A percentile compares a stretch with the other conserved stretches of the same genome.
Evolutionary conservation across 2,329 filamentous ascomycete species (phyloP).

Genomic region (Aureobasidium uvarum): DNA sequence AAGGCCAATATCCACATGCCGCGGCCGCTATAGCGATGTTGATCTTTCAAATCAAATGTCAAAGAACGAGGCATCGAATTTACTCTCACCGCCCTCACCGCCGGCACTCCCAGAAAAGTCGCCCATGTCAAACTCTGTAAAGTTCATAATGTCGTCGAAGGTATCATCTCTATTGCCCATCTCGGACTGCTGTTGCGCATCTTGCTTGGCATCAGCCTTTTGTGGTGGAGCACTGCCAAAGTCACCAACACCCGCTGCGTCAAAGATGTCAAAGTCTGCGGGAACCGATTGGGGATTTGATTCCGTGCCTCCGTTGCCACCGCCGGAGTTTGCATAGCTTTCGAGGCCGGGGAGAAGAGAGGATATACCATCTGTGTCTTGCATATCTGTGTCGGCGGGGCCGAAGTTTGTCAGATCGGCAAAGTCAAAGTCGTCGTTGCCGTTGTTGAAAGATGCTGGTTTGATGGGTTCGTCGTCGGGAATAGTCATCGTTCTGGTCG

Average conservation of each 20-base stretch:
- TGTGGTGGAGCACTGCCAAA: conserved; percentile 4
- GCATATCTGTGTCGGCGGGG: conserved; percentile 27
- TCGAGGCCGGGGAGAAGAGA: conserved; percentile 45
- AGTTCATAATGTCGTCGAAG: conserved; percentile 42
- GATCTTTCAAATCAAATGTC: conserved; percentile 28
- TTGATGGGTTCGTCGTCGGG: conserved; percentile 2
- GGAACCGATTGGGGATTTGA: background rate
- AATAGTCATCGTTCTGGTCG: conserved; percentile 9
- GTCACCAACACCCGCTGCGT: conserved; percentile 18
- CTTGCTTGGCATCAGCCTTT: background rate
- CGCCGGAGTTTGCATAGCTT: conserved; percentile 41
- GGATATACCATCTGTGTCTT: conserved; percentile 37
- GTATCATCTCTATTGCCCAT: conserved; percentile 29
- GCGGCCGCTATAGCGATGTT: background rate
- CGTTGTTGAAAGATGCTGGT: conserved; percentile 8
- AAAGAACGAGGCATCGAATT: conserved; percentile 37
- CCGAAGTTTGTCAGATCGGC: conserved; percentile 32
- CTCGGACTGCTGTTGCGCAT: conserved; percentile 29
- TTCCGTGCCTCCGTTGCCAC: background rate
- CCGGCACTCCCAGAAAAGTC: conserved; percentile 32
- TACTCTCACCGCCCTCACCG: conserved; percentile 34
- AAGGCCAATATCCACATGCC: background rate
- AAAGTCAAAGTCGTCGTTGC: conserved; percentile 27
- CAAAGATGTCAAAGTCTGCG: conserved; percentile 25
- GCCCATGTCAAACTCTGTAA: conserved; percentile 36